Conservation (phyloP, 768 basidiomycete species). For the Mycena chlorophos region DNA sequence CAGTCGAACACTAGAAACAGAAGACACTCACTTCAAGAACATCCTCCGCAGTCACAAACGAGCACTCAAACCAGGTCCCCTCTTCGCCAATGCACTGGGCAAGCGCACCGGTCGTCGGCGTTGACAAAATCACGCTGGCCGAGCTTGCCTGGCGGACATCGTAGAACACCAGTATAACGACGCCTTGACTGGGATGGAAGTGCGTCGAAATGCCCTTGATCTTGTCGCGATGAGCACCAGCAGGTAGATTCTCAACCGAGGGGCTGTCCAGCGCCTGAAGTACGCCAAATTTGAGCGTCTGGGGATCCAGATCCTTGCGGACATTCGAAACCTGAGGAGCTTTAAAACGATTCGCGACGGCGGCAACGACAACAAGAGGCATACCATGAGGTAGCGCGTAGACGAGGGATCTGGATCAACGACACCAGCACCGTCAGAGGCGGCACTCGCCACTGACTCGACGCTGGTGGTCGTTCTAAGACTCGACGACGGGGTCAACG, state of each 20-base stretch:
- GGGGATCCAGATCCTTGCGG: conserved; percentile 29
- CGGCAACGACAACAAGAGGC: conserved; percentile 9
- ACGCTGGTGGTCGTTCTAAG: conserved; percentile 39
- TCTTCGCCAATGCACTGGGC: conserved; percentile 34
- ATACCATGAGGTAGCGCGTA: conserved; percentile 39
- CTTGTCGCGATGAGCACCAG: conserved; percentile 9
- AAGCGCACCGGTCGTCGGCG: conserved; percentile 28
- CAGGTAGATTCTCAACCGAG: not conserved
- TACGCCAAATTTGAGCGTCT: conserved; percentile 21
- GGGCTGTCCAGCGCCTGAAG: conserved; percentile 10
- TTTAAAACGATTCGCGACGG: not conserved
- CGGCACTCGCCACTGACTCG: conserved; percentile 30
- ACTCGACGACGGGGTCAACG: conserved; percentile 68
- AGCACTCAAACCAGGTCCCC: conserved; percentile 37
- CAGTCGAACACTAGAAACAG: conserved; percentile 9
- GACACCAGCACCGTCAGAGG: conserved; percentile 25
- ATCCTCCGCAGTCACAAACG: conserved; percentile 47
- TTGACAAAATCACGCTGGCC: conserved; percentile 44
- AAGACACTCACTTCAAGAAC: conserved; percentile 41
- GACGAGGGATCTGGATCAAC: conserved; percentile 28
- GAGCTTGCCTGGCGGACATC: conserved; percentile 56
- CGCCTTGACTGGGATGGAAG: conserved; percentile 50
- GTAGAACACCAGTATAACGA: conserved; percentile 60
- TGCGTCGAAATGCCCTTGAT: conserved; percentile 61
- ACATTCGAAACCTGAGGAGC: conserved; percentile 37